Conservation (phyloP, 2,329 filamentous ascomycete genomes). For the Botryotinia convoluta region DNA sequence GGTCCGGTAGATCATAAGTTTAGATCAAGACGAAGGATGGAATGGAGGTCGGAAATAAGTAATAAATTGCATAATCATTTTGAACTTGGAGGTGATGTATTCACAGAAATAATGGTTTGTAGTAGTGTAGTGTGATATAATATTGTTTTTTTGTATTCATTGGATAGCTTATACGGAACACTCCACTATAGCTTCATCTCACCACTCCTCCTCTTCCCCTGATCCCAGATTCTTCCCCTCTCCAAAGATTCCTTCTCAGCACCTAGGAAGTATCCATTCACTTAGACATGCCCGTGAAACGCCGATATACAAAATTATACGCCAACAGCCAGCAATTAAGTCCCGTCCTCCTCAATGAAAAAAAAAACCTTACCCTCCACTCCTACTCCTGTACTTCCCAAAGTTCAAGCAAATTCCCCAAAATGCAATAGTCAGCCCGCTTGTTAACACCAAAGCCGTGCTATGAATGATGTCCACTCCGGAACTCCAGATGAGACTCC, state of each 20-base stretch:
- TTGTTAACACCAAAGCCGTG: conserved; percentile 10
- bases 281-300: conserved; percentile 31
- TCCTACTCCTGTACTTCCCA: conserved; percentile 21
- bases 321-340: conserved; percentile 32
- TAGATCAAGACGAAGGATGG: not conserved
- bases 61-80: not conserved
- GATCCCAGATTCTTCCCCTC: conserved; percentile 22
- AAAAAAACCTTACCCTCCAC: conserved; percentile 24
- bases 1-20: not conserved
- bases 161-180: not conserved
- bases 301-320: conserved; percentile 31
- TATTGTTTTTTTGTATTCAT: conserved; percentile 13
- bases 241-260: not conserved
- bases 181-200: conserved; percentile 1
- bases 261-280: conserved; percentile 21
- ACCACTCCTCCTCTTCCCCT: conserved; percentile 20
- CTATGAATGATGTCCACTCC: conserved; percentile 14
- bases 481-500: conserved; percentile 19
- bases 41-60: not conserved
- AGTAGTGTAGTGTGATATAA: conserved; percentile 1
- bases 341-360: conserved; percentile 15
- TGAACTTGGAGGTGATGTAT: not conserved
- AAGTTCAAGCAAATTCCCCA: conserved; percentile 1
- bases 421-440: conserved; percentile 11
- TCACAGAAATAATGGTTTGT: not conserved